Base-by-base conservation (phyloP, 345 rosid genomes). In the Salix viminalis region DNA sequence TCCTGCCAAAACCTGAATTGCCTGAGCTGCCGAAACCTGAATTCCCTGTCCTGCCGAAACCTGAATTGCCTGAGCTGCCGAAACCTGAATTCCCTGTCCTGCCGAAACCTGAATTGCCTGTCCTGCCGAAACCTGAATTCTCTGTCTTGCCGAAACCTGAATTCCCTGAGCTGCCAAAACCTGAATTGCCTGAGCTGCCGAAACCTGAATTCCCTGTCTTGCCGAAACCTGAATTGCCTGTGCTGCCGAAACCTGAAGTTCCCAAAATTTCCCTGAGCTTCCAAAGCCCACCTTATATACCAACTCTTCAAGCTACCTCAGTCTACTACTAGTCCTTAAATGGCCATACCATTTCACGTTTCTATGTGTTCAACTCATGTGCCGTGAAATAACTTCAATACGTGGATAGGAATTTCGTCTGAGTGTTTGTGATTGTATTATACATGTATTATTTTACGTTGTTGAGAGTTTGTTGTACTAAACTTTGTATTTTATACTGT, bases 261-360 rank as follows among this genome's bases (percentile, higher is more conserved):
- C 44, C 44, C 44, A 41, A 41, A 41, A 2, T 41, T 41, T 41
- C 44, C 44, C 13, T 41, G 13, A 41, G 13, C 44, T 70, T 28
- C 56, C 73, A 1, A 19, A 64, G 75, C 26, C 26, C 26, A 24
- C 26, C 26, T 24, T 24, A n/a, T n/a, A n/a, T n/a, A 24, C 26
- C 26, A 24, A 24, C 26, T 0, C 26, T 24, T 24, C 26, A 24
- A 24, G 26, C 73, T 37, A 2, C 5, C n/a, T 21, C 77, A 71
- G 37, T n/a, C 82, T 28, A 18, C 50, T 6, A 12, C 75, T 36
- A 19, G 41, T 62, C 75, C 82, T 72, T 72, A 34, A 68, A 71
- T 70, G 64, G 28, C 19, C 4, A 21, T 21, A 7, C 61, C 61
- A 54, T 54, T 19, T 54, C 24, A 54, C 7, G 7, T 54, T 54